phyloP scores from a whole-genome alignment of 495 filamentous ascomycete species.

The Xylaria longipes region DNA sequence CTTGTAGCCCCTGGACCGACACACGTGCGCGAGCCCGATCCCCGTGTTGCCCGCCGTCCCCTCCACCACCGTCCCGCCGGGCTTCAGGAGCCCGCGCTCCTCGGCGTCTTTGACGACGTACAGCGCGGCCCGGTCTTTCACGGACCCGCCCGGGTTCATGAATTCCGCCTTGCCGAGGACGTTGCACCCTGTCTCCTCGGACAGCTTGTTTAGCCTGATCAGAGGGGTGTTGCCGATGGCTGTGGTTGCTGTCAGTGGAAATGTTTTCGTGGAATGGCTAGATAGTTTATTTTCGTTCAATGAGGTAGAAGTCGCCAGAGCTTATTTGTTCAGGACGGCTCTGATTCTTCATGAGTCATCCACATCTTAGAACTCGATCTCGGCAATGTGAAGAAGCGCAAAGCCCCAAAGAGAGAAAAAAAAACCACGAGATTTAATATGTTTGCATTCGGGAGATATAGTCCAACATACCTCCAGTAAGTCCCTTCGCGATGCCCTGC shows the following conservation, averaged over 20 bases:
- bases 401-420: no score
- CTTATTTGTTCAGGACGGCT: neutral
- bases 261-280: no score
- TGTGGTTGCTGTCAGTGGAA: conserved; percentile 41
- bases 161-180: conserved; percentile 97
- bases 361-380: neutral
- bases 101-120: conserved; percentile 96
- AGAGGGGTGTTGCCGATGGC: conserved; percentile 97
- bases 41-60: conserved; percentile 98
- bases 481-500: conserved; percentile 81
- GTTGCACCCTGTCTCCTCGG: conserved; percentile 91
- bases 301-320: no score
- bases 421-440: neutral
- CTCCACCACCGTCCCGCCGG: conserved; percentile 94
- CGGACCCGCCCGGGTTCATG: conserved; percentile 94
- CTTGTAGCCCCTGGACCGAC: conserved; percentile 89
- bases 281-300: neutral
- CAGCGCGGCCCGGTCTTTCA: conserved; percentile 95
- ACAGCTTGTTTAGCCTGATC: conserved; percentile 86
- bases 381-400: no score
- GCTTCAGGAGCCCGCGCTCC: conserved; percentile 76
- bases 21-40: conserved; percentile 96
- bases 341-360: no score
- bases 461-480: conserved; percentile 76
- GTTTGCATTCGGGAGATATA: neutral